These are phyloP conservation scores for Fraxinus platypoda DNA, from an alignment of 305 asterid species.

Conservation along the genomic window DNA sequence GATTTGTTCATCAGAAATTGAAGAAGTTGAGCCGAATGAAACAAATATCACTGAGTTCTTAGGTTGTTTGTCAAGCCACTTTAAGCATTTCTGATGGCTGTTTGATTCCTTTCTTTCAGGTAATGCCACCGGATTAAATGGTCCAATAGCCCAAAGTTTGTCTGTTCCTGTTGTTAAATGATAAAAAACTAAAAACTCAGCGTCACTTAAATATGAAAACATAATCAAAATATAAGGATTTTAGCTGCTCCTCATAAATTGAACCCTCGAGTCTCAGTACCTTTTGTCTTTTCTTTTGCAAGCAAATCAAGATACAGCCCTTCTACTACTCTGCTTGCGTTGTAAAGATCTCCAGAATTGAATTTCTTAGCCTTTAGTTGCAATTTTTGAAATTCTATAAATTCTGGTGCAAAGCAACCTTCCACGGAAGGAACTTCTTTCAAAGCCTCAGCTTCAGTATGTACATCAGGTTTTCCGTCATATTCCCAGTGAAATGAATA, in stretches of 20 bases:
- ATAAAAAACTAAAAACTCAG: not conserved
- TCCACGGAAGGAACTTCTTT: slow-evolving; percentile 15
- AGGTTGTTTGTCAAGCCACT: slow-evolving; percentile 24
- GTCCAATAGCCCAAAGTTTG: slow-evolving; percentile 33
- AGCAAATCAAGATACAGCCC: slow-evolving; percentile 26
- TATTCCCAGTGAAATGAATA: slow-evolving; percentile 14
- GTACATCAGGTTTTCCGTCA: slow-evolving; percentile 14
- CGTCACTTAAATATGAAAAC: not conserved
- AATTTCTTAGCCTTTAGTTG: not conserved
- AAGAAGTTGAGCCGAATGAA: slow-evolving; percentile 38
- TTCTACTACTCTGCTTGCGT: slow-evolving; percentile 25
- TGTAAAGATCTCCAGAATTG: slow-evolving; percentile 23
- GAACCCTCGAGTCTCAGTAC: not conserved
- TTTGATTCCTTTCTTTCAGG: not conserved
- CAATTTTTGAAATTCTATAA: not conserved
- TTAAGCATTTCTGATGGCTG: not conserved
- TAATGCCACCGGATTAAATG: slow-evolving; percentile 23
- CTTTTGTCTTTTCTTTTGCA: slow-evolving; percentile 6
- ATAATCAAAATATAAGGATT: not conserved
- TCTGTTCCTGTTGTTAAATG: not conserved
- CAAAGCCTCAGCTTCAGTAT: slow-evolving; percentile 14
- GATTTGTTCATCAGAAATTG: slow-evolving; percentile 30
- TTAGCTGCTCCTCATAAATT: not conserved
- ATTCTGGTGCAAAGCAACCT: slow-evolving; percentile 21
- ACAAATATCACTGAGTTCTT: slow-evolving; percentile 16